phyloP scores from a whole-genome alignment of 2,329 filamentous ascomycete species.

The Talaromyces albobiverticillius region DNA sequence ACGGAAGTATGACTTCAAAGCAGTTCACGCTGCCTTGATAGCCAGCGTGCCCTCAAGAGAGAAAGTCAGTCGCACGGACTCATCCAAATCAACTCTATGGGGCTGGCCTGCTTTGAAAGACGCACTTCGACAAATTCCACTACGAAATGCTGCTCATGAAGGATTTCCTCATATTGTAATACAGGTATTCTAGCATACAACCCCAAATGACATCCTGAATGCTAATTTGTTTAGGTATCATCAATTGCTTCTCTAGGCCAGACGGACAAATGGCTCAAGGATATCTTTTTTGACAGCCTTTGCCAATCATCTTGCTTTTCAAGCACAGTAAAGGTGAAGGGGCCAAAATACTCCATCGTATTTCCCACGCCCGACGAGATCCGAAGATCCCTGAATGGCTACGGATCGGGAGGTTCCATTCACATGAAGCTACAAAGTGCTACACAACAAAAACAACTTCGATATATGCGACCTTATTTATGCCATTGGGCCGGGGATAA shows the following conservation, averaged over 20 bases:
- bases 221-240: slow-evolving; percentile 59
- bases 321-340: slow-evolving; percentile 16
- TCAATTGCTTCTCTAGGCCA: slow-evolving; percentile 77
- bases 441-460: slow-evolving; percentile 70
- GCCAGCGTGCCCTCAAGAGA: slow-evolving; percentile 74
- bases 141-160: slow-evolving; percentile 28
- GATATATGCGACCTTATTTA: slow-evolving; percentile 67
- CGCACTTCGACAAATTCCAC: slow-evolving; percentile 55
- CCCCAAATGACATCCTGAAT: background rate
- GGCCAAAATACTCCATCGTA: slow-evolving; percentile 65
- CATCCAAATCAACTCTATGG: slow-evolving; percentile 58
- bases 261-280: slow-evolving; percentile 68
- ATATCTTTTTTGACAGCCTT: slow-evolving; percentile 56
- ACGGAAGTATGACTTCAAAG: slow-evolving; percentile 64
- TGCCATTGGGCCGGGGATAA: slow-evolving; percentile 72
- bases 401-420: slow-evolving; percentile 73
- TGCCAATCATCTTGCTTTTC: slow-evolving; percentile 22
- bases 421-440: slow-evolving; percentile 72
- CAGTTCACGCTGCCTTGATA: slow-evolving; percentile 68
- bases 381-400: slow-evolving; percentile 72
- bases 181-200: slow-evolving; percentile 24
- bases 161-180: slow-evolving; percentile 34
- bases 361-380: slow-evolving; percentile 82
- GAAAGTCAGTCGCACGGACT: slow-evolving; percentile 42
- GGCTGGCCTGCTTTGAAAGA: slow-evolving; percentile 70